Evolutionary conservation across 495 filamentous ascomycete genomes (phyloP).

Genomic region (Polyplosphaeria fusca): DNA sequence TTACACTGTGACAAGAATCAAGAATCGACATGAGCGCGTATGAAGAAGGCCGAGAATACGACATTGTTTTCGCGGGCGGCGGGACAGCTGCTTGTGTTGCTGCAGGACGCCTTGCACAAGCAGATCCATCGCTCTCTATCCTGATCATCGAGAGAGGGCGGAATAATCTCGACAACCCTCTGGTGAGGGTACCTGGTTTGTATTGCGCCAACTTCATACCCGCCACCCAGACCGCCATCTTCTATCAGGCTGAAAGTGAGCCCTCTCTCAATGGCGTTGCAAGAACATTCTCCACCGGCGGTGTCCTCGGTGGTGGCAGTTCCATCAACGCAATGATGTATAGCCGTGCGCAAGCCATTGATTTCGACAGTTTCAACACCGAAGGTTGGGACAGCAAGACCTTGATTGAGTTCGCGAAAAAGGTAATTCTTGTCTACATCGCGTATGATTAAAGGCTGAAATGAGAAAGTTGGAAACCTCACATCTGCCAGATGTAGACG

Average conservation of each 20-base stretch:
- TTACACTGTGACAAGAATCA: too few relatives aligned
- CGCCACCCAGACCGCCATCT: conserved; percentile 38
- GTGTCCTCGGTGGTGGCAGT: conserved; percentile 57
- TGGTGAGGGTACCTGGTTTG: conserved; percentile 46
- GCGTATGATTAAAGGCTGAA: too few relatives aligned
- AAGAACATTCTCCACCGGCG: conserved; percentile 51
- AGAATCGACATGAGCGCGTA: not conserved
- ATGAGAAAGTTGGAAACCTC: too few relatives aligned
- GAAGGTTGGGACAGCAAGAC: conserved; percentile 53
- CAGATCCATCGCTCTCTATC: conserved; percentile 51
- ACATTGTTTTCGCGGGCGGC: conserved; percentile 21
- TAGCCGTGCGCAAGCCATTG: conserved; percentile 38
- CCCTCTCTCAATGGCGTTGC: conserved; percentile 48
- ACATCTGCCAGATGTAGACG: conserved; percentile 36
- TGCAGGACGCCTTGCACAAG: conserved; percentile 47
- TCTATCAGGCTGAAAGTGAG: conserved; percentile 38
- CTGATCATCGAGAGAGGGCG: conserved; percentile 51
- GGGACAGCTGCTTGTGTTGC: conserved; percentile 60
- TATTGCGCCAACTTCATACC: conserved; percentile 41
- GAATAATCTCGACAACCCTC: conserved; percentile 49
- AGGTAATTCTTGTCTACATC: too few relatives aligned
- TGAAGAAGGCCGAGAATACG: not conserved
- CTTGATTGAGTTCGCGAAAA: conserved; percentile 50
- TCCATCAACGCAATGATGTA: conserved; percentile 57
- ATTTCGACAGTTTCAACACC: conserved; percentile 52